phyloP scores from a whole-genome alignment of 129 eudicot genomes.

The Dittrichia graveolens region DNA sequence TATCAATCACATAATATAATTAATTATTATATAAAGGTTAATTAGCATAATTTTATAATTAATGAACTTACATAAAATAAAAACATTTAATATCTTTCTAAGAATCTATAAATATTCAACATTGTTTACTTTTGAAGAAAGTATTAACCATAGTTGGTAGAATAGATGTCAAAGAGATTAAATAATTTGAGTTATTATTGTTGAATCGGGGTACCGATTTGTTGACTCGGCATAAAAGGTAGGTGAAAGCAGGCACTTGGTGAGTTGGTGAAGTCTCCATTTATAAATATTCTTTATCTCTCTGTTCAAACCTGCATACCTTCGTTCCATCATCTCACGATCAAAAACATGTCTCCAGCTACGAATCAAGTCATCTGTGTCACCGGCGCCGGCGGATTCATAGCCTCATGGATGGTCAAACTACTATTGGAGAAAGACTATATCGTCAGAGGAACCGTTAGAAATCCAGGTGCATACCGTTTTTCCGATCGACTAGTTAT shows the following conservation, averaged over 20 bases:
- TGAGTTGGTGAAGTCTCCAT: conserved; percentile 34
- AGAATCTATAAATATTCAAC: neutral
- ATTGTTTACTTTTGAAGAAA: neutral
- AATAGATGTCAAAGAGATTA: neutral
- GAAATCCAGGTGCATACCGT: conserved; percentile 72
- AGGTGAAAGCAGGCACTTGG: conserved; percentile 21
- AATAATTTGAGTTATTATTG: neutral
- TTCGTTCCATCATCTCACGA: neutral
- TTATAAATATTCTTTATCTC: conserved; percentile 9
- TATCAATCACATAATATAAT: too few relatives aligned
- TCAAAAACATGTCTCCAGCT: conserved; percentile 54
- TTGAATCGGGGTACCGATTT: conserved; percentile 5
- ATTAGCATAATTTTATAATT: too few relatives aligned
- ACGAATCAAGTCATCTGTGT: conserved; percentile 70
- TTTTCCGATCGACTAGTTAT: neutral
- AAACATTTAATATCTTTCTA: too few relatives aligned
- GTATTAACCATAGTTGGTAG: neutral
- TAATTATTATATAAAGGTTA: too few relatives aligned
- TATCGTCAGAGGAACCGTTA: conserved; percentile 79
- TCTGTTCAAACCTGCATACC: neutral
- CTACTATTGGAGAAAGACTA: conserved; percentile 84
- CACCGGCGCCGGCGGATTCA: conserved; percentile 99
- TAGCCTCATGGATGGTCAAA: conserved; percentile 97
- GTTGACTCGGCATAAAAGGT: conserved; percentile 39
- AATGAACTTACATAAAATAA: too few relatives aligned